A percentile compares a stretch with the other conserved stretches of the same genome.
phyloP scores from a whole-genome alignment of 805 yeast genomes.

The Hanseniaspora hatyaiensis region DNA sequence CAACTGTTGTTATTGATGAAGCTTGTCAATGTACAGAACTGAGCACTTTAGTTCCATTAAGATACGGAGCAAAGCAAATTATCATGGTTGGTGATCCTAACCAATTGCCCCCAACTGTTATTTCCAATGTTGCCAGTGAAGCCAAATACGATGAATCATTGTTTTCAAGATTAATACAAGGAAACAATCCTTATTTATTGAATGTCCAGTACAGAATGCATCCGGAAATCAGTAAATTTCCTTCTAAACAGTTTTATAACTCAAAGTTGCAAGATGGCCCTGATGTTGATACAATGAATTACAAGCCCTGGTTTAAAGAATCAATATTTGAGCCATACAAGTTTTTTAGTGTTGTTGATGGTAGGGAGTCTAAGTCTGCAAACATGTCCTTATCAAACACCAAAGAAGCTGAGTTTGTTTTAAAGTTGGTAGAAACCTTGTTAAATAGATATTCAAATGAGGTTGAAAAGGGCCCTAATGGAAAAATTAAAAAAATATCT shows the following conservation, averaged over 20 bases:
- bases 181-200: conserved; percentile 72
- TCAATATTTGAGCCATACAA: conserved; percentile 57
- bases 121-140: conserved; percentile 66
- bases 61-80: conserved; percentile 80
- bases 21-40: conserved; percentile 92
- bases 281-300: conserved; percentile 47
- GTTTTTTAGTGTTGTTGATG: conserved; percentile 58
- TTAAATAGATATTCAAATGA: conserved; percentile 30
- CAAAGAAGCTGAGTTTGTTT: conserved; percentile 61
- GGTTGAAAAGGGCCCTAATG: neutral
- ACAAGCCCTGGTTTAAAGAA: conserved; percentile 62
- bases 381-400: conserved; percentile 62
- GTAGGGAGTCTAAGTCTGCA: conserved; percentile 49
- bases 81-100: conserved; percentile 91
- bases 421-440: conserved; percentile 51
- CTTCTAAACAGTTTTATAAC: conserved; percentile 70
- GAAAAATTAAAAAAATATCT: conserved; percentile 30
- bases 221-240: conserved; percentile 78
- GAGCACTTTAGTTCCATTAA: conserved; percentile 77
- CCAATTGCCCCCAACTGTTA: conserved; percentile 85
- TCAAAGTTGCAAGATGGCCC: conserved; percentile 68
- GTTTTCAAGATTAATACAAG: conserved; percentile 70
- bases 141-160: conserved; percentile 81
- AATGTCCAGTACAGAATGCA: conserved; percentile 97
- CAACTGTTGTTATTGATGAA: conserved; percentile 81